Percentiles rank a stretch among this genome's conserved stretches.
Conservation (phyloP, 202 grass and related monocot genomes). For the Musa balbisiana region DNA sequence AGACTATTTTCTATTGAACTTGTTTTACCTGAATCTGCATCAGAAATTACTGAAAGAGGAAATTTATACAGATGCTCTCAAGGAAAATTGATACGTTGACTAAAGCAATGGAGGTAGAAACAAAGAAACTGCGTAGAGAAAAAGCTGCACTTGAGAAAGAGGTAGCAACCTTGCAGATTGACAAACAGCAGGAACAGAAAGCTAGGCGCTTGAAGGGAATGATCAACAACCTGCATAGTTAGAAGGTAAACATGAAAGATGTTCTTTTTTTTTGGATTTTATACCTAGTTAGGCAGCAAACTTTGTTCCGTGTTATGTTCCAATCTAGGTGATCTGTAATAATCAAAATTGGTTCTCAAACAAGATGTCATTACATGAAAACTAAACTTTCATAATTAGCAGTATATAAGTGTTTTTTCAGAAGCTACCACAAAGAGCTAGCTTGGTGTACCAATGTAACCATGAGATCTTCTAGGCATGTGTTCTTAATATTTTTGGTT, state of each 20-base stretch:
- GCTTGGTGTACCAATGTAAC: no score
- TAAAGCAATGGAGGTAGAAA: slow-evolving; percentile 22
- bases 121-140: slow-evolving; percentile 26
- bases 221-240: slow-evolving; percentile 11
- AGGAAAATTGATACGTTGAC: slow-evolving; percentile 18
- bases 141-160: slow-evolving; percentile 15
- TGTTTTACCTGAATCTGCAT: background rate
- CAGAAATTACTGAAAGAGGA: background rate
- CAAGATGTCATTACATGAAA: background rate
- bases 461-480: no score
- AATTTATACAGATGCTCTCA: slow-evolving; percentile 17
- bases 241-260: slow-evolving; percentile 2
- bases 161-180: slow-evolving; percentile 8
- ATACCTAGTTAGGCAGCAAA: background rate
- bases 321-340: background rate
- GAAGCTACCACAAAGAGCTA: background rate
- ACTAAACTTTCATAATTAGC: background rate
- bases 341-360: background rate
- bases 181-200: slow-evolving; percentile 20
- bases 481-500: no score
- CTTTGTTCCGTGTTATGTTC: background rate
- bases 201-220: slow-evolving; percentile 22
- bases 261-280: background rate
- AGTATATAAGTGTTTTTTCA: background rate
- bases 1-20: background rate